Conservation (phyloP, 257 asterid species). For the Salvia splendens region DNA sequence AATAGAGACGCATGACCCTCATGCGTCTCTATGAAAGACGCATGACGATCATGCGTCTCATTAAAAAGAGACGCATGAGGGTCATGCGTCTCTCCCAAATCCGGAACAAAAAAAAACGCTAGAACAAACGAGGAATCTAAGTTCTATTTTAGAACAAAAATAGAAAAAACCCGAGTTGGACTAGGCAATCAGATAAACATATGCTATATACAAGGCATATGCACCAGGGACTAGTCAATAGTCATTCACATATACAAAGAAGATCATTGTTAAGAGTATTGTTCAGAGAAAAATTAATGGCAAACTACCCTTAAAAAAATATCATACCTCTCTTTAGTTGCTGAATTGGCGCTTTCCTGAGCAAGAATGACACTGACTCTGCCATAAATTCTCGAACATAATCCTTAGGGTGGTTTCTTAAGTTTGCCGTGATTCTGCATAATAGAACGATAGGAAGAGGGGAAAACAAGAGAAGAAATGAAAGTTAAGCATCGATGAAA, state of each 20-base stretch:
- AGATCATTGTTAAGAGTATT: background rate
- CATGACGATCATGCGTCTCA: too few species aligned
- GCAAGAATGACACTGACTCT: constrained; percentile 71
- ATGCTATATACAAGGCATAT: background rate
- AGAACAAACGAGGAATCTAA: too few species aligned
- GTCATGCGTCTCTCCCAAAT: too few species aligned
- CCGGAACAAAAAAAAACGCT: too few species aligned
- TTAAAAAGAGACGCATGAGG: too few species aligned
- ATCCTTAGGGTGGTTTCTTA: constrained; percentile 79
- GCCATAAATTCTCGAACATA: constrained; percentile 83
- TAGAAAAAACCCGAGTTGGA: too few species aligned
- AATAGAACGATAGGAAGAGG: constrained; percentile 23
- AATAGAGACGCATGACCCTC: too few species aligned
- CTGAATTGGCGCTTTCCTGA: constrained; percentile 66
- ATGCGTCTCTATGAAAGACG: too few species aligned
- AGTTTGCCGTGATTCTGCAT: constrained; percentile 58
- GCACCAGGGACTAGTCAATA: background rate
- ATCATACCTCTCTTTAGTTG: constrained; percentile 68
- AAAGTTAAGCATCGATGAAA: background rate
- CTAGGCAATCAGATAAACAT: constrained; percentile 8
- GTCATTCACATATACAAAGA: background rate
- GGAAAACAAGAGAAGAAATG: background rate
- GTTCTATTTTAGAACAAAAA: too few species aligned
- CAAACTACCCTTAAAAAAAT: background rate
- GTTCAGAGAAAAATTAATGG: background rate